Evolutionary conservation across 2,329 filamentous ascomycete genomes (phyloP).

Genomic region (Hypoxylon sp.): DNA sequence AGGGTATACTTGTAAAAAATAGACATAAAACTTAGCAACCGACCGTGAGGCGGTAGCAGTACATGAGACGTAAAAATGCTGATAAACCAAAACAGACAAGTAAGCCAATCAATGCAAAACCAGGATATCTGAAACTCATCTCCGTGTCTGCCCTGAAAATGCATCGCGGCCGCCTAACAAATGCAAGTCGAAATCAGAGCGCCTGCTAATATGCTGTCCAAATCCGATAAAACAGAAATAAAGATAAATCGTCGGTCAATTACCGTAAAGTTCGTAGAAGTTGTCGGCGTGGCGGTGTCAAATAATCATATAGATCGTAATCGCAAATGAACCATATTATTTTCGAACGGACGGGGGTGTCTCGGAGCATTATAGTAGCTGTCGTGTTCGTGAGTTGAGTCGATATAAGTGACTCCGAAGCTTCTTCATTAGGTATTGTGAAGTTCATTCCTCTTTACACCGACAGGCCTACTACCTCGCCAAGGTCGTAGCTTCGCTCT

Average conservation of each 20-base stretch:
- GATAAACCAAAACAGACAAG: conserved; percentile 26
- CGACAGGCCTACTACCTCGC: background rate
- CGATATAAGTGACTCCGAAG: background rate
- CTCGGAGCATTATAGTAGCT: background rate
- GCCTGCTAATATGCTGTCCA: conserved; percentile 35
- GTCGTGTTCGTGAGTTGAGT: background rate
- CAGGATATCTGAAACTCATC: conserved; percentile 40
- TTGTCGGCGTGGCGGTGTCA: conserved; percentile 9
- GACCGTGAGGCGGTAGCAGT: conserved; percentile 11
- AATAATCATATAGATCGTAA: conserved; percentile 14
- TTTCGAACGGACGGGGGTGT: background rate
- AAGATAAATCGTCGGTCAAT: conserved; percentile 10
- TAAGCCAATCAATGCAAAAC: conserved; percentile 40
- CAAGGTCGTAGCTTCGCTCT: background rate
- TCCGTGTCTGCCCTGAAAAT: conserved; percentile 34
- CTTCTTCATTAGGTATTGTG: background rate
- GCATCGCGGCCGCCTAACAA: conserved; percentile 28
- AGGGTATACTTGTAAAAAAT: conserved; percentile 45
- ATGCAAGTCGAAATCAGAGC: conserved; percentile 33
- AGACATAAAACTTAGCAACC: conserved; percentile 38
- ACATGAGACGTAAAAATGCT: conserved; percentile 29
- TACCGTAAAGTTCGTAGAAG: conserved; percentile 18
- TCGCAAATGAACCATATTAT: background rate
- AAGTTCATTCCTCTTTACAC: background rate
- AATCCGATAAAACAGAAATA: conserved; percentile 7